Conservation (phyloP, 2,329 filamentous ascomycete genomes). For the Penicillium sp. region DNA sequence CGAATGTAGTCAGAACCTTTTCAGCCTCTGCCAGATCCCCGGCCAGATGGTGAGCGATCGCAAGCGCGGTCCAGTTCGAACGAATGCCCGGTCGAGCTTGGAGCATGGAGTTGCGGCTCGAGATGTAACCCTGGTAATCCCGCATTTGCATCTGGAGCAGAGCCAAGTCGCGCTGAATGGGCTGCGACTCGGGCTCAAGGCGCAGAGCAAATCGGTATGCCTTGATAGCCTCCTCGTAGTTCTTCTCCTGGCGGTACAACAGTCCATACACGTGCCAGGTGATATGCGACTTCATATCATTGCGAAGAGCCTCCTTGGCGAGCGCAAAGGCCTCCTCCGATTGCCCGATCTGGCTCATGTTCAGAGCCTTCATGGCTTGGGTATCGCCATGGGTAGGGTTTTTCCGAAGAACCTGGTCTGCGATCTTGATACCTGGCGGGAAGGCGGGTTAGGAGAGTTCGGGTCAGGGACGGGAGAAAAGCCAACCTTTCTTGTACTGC, state of each 20-base stretch:
- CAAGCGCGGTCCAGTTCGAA: slow-evolving; percentile 97
- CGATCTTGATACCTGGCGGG: slow-evolving; percentile 76
- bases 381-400: slow-evolving; percentile 96
- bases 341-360: slow-evolving; percentile 89
- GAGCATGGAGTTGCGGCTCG: slow-evolving; percentile 85
- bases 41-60: slow-evolving; percentile 87
- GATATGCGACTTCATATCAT: slow-evolving; percentile 98
- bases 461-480: slow-evolving; percentile 1
- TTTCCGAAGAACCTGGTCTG: slow-evolving; percentile 95
- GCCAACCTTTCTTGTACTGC: slow-evolving; percentile 83
- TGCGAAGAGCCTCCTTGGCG: slow-evolving; percentile 86
- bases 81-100: slow-evolving; percentile 77
- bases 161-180: slow-evolving; percentile 92
- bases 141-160: slow-evolving; percentile 94
- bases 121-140: slow-evolving; percentile 90
- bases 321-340: slow-evolving; percentile 91
- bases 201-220: slow-evolving; percentile 95
- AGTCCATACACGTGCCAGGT: slow-evolving; percentile 99
- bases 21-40: slow-evolving; percentile 85
- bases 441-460: slow-evolving; percentile 22
- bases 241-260: slow-evolving; percentile 90
- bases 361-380: slow-evolving; percentile 97
- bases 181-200: slow-evolving; percentile 88
- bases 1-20: slow-evolving; percentile 85
- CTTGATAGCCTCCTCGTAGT: slow-evolving; percentile 98